phyloP scores from a whole-genome alignment of 2,329 filamentous ascomycete genomes.

The Pseudocercospora cruenta region DNA sequence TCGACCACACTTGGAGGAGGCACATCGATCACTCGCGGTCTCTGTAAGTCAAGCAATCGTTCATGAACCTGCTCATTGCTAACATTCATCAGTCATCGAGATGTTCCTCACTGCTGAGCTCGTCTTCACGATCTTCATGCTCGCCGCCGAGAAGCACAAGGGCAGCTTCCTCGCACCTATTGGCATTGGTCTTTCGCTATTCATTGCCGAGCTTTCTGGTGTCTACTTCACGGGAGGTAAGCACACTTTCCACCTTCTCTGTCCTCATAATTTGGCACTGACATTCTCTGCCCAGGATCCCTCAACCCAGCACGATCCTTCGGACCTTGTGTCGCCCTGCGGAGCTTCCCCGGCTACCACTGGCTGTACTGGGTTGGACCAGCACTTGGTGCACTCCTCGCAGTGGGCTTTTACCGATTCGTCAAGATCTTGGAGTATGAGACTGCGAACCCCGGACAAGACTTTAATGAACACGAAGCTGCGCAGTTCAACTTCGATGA shows the following conservation, averaged over 20 bases:
- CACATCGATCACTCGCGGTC: conserved; percentile 49
- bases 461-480: conserved; percentile 50
- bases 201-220: conserved; percentile 51
- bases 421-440: conserved; percentile 56
- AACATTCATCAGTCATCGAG: conserved; percentile 45
- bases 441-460: conserved; percentile 54
- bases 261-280: not conserved
- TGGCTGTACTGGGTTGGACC: conserved; percentile 59
- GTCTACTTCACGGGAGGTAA: conserved; percentile 51
- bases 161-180: conserved; percentile 46
- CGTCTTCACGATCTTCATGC: conserved; percentile 54
- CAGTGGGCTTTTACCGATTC: conserved; percentile 54
- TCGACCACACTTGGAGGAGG: conserved; percentile 48
- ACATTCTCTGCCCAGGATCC: conserved; percentile 36
- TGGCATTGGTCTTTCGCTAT: conserved; percentile 47
- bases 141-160: conserved; percentile 49
- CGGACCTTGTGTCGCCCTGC: conserved; percentile 51
- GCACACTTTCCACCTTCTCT: not conserved
- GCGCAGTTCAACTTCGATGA: conserved; percentile 43
- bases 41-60: conserved; percentile 37
- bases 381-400: conserved; percentile 49
- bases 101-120: conserved; percentile 56
- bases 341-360: conserved; percentile 49
- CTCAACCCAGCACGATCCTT: conserved; percentile 56
- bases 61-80: conserved; percentile 21